Base-by-base conservation (phyloP, 129 eudicot genomes). In the Tagetes erecta region DNA sequence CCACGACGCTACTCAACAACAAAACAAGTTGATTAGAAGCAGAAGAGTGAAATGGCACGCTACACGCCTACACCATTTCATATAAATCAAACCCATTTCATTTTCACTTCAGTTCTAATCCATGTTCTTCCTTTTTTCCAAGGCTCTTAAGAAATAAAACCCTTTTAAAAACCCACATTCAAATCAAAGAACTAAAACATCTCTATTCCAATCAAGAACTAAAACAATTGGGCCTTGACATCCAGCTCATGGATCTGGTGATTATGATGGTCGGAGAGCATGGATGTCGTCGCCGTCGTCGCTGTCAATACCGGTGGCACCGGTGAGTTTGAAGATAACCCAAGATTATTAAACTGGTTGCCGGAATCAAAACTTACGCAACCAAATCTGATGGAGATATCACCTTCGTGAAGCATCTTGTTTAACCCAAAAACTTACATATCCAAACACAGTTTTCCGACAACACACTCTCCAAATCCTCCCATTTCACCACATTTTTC, bases 341-440 rank as follows among this genome's bases (percentile, higher is more conserved):
- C 60, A 70, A 11, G 30, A 74, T 55, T 76, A 14, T 42, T 53
- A 65, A 51, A 39, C 13, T 64, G 70, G 55, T 75, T 72, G 55
- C 63, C 75, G 6, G 84, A 66, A 69, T 81, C 87, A 30, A 80
- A 74, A 0, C 78, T 82, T 14, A 79, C 58, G 74, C 70, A 80
- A 2, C 80, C 94, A 74, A 92, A 89, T 8, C 84, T 88, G 46
- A 6, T 1, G 9, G 31, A 52, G 1, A 27, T 53, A 20, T 51
- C 51, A 50, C 76, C 78, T 8, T 37, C 80, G 39, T 81, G 93
- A 49, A 92, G 77, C 47, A 89, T 83, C 71, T 87, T 87, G 81
- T 86, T 87, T 12, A 89, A 72, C 13, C 86, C 96, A 92, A 51
- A 36, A 93, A 86, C 75, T 84, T 20, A 88, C 92, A 71, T 88